Evolutionary conservation across 1,284 basidiomycete genomes (phyloP).

Genomic region (Ustilago tritici): DNA sequence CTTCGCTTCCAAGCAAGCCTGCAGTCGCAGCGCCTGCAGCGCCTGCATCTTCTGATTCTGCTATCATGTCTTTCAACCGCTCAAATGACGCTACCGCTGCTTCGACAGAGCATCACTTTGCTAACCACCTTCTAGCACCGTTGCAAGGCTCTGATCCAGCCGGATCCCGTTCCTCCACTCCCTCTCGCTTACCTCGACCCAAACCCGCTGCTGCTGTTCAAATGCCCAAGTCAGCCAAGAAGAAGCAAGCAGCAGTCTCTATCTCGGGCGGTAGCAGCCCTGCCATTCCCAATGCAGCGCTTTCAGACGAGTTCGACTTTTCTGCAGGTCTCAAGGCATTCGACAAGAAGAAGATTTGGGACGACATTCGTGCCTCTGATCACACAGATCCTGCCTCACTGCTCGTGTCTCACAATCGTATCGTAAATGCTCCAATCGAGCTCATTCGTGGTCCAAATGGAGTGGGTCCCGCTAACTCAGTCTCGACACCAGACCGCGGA

Average conservation of each 20-base stretch:
- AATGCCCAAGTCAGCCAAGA: slow-evolving; percentile 30
- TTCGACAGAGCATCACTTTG: slow-evolving; percentile 3
- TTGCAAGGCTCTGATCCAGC: slow-evolving; percentile 21
- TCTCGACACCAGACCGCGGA: slow-evolving; percentile 36
- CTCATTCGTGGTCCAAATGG: slow-evolving; percentile 46
- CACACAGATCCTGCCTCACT: slow-evolving; percentile 42
- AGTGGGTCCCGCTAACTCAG: slow-evolving; percentile 44
- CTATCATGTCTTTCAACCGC: slow-evolving; percentile 31
- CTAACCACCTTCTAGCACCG: slow-evolving; percentile 16
- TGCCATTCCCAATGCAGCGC: slow-evolving; percentile 29
- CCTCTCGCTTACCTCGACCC: slow-evolving; percentile 45
- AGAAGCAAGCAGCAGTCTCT: slow-evolving; percentile 17
- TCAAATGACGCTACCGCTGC: slow-evolving; percentile 1
- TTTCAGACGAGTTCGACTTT: slow-evolving; percentile 47
- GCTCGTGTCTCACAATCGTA: slow-evolving; percentile 50
- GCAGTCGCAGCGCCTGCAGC: slow-evolving; percentile 1
- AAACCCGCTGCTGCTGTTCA: slow-evolving; percentile 28
- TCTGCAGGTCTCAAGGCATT: slow-evolving; percentile 45
- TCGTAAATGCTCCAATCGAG: slow-evolving; percentile 18
- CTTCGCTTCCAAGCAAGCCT: slow-evolving; percentile 9
- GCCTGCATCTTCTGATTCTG: slow-evolving; percentile 24
- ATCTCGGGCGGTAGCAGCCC: slow-evolving; percentile 31
- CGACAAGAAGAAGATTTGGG: slow-evolving; percentile 54
- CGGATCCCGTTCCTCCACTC: slow-evolving; percentile 37
- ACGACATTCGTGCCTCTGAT: slow-evolving; percentile 50